These are phyloP conservation scores for Colletotrichum agaves DNA, from an alignment of 2,329 filamentous ascomycete species.

Conservation along the genomic window DNA sequence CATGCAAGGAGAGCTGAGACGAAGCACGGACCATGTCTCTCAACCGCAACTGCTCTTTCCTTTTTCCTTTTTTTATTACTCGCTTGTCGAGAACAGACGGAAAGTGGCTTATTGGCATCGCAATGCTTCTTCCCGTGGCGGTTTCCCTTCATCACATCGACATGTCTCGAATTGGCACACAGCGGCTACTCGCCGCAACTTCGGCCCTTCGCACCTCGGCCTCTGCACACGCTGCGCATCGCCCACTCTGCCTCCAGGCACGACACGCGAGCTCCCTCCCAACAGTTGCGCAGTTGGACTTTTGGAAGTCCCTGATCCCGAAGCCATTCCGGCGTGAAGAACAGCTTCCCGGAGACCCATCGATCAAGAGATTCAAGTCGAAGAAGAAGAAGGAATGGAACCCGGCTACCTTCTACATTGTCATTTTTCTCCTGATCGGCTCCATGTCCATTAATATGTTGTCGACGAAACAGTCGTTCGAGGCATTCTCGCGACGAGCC, in stretches of 20 bases:
- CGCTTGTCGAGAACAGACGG: not conserved
- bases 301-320: slow-evolving; percentile 78
- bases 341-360: slow-evolving; percentile 46
- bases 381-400: slow-evolving; percentile 75
- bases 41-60: not conserved
- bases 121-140: not conserved
- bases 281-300: slow-evolving; percentile 65
- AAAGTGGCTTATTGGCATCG: not conserved
- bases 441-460: slow-evolving; percentile 97
- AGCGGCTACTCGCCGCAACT: slow-evolving; percentile 21
- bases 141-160: not conserved
- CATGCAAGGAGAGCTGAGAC: not conserved
- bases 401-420: slow-evolving; percentile 83
- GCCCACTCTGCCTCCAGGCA: slow-evolving; percentile 16
- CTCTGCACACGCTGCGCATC: slow-evolving; percentile 13
- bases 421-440: slow-evolving; percentile 87
- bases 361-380: slow-evolving; percentile 48
- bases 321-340: slow-evolving; percentile 68
- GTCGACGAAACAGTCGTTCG: slow-evolving; percentile 78
- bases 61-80: slow-evolving; percentile 23
- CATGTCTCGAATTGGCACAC: slow-evolving; percentile 23
- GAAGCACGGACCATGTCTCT: slow-evolving; percentile 25
- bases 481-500: slow-evolving; percentile 77
- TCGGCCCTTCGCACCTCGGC: slow-evolving; percentile 2
- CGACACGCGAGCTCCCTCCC: slow-evolving; percentile 55